Conservation (phyloP, 371 early-diverging fungal species). For the Encephalitozoon cuniculi region DNA sequence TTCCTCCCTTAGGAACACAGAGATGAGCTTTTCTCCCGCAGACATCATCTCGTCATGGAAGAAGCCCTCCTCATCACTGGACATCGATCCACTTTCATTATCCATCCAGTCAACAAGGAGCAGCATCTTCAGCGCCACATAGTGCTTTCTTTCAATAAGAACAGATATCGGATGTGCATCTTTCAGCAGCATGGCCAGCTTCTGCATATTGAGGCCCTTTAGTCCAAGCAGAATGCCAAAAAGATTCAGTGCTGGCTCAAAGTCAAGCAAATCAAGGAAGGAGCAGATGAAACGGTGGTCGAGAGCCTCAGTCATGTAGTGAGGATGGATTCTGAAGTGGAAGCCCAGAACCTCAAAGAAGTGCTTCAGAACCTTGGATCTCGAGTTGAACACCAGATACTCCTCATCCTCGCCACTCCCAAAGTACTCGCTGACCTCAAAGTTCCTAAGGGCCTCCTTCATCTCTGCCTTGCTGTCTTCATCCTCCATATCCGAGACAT, state of each 20-base stretch:
- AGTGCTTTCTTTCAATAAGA: background rate
- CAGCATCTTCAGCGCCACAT: background rate
- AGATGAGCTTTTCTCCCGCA: background rate
- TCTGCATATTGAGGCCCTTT: constrained; percentile 3
- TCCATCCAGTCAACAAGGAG: constrained; percentile 4
- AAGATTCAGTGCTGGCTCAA: background rate
- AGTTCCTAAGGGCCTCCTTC: background rate
- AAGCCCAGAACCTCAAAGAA: constrained; percentile 20
- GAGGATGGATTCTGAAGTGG: constrained; percentile 7
- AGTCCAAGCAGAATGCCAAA: background rate
- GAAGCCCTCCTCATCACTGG: constrained; percentile 4
- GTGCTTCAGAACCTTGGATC: background rate
- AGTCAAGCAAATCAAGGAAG: background rate
- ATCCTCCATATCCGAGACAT: background rate
- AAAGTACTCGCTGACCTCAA: background rate
- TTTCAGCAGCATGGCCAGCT: background rate
- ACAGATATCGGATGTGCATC: background rate
- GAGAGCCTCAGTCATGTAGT: background rate
- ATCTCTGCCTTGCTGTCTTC: background rate
- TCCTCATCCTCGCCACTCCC: background rate
- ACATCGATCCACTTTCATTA: background rate
- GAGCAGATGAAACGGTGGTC: background rate
- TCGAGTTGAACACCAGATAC: constrained; percentile 4
- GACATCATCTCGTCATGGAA: background rate
- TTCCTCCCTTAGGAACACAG: background rate